These are phyloP conservation scores for Limnanthes douglasii DNA, from an alignment of 345 rosid genomes.

Conservation along the genomic window DNA sequence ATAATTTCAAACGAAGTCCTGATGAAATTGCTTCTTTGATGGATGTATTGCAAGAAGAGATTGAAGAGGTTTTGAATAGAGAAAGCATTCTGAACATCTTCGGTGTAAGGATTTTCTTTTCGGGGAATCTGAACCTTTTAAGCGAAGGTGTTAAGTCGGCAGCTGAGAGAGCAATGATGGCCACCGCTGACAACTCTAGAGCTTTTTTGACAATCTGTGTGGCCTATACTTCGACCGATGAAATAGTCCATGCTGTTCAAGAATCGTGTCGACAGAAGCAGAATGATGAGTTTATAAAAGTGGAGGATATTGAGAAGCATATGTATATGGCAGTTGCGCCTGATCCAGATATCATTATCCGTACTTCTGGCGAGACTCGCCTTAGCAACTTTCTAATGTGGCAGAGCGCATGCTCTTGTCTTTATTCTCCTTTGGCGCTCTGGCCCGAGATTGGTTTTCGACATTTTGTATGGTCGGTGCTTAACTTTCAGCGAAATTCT, in stretches of 20 bases:
- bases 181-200: constrained; percentile 24
- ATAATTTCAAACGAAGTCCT: constrained; percentile 59
- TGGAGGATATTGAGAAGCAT: constrained; percentile 32
- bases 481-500: constrained; percentile 31
- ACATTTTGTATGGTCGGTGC: constrained; percentile 47
- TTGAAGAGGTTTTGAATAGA: constrained; percentile 4
- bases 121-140: constrained; percentile 22
- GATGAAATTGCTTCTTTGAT: constrained; percentile 50
- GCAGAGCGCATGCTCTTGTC: constrained; percentile 34
- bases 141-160: constrained; percentile 24
- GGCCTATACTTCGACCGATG: constrained; percentile 53
- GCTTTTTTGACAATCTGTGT: constrained; percentile 22
- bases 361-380: constrained; percentile 59
- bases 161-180: constrained; percentile 41
- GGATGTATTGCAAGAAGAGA: constrained; percentile 22
- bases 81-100: constrained; percentile 18
- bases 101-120: constrained; percentile 31
- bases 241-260: constrained; percentile 59
- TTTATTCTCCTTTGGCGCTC: constrained; percentile 30
- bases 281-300: constrained; percentile 1
- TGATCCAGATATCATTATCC: constrained; percentile 51
- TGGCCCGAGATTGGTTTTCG: constrained; percentile 65
- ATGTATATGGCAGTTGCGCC: constrained; percentile 40
- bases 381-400: constrained; percentile 48
- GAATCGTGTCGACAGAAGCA: constrained; percentile 37